Conservation (phyloP, 257 asterid species). For the Nicotiana knightiana region DNA sequence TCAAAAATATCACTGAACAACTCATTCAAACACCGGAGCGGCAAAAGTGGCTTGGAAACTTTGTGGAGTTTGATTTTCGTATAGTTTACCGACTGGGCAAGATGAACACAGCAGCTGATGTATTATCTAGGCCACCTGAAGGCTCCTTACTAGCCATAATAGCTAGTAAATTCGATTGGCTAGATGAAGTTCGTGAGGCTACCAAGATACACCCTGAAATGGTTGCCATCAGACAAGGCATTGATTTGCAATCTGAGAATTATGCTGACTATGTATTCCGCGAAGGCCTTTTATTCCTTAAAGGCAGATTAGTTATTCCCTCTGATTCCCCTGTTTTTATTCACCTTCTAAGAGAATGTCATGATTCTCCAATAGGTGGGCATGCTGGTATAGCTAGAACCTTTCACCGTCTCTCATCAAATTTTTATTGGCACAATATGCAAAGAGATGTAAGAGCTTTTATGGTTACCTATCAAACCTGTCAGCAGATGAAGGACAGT, state of each 20-base stretch:
- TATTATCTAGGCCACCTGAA: not conserved
- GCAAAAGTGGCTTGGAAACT: not conserved
- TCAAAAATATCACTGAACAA: not conserved
- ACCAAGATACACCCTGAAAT: too few species aligned
- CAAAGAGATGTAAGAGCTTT: not conserved
- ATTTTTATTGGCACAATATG: not conserved
- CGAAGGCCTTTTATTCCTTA: not conserved
- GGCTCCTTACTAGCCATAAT: too few species aligned
- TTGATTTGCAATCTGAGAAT: too few species aligned
- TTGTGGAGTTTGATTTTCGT: not conserved
- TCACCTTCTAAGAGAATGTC: not conserved
- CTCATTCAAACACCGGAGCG: not conserved
- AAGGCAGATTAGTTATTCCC: not conserved
- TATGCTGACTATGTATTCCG: not conserved
- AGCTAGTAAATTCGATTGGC: too few species aligned
- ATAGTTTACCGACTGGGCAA: not conserved
- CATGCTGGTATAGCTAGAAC: not conserved
- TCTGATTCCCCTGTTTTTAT: not conserved
- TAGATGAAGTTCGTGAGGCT: too few species aligned
- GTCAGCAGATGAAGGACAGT: not conserved
- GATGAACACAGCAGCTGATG: not conserved
- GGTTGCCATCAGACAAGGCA: too few species aligned
- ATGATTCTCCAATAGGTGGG: not conserved
- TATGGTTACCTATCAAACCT: not conserved
- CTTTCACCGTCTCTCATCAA: not conserved